Evolutionary conservation across 441 rosid species (phyloP), one percentile per base, ranked within the genome.

Genomic region (Gossypium gossypioides): DNA sequence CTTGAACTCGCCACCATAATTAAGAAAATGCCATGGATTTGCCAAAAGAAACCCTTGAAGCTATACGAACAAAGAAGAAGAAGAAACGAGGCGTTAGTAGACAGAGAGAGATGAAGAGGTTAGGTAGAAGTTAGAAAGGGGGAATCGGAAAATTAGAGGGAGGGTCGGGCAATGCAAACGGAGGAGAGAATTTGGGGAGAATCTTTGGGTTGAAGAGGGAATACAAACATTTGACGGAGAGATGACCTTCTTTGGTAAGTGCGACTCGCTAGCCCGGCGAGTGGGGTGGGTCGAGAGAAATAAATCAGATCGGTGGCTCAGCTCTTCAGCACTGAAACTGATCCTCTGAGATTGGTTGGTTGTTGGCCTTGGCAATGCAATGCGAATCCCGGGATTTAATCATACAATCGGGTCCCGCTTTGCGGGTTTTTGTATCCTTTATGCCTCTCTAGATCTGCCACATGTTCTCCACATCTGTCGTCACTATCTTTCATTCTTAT

Each of bases 1-100:
- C 81, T 80, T 52, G 86, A 84, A 82, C 77, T 81, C 55, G 86
- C 86, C 79, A 85, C 83, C 86, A 88, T 86, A 68, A 72, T 85
- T 55, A 88, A 19, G 75, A 56, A 78, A 80, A 76, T 59, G 86
- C 81, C 91, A 90, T 87, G 24, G 55, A 67, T 13, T 57, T 72
- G 21, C n/a, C n/a, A 13, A 65, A 70, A 25, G 50, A 50, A 64
- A 56, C 75, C 77, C 79, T 46, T 22, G 15, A 46, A 46, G 51
- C 13, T 46, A 12, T 46, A 46, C 15, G 51, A 46, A 46, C 15
- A n/a, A 3, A 46, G 16, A 46, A 4, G 32, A 4, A 13, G 42
- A 54, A 21, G 37, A 69, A 32, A 32, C 37, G 7, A 32, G 37
- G 37, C 7, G 37, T 32, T 32, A 4, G 37, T 32, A 12, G 27